Percentiles rank a stretch among this genome's conserved stretches.
phyloP scores from a whole-genome alignment of 768 basidiomycete genomes.

The Boletus reticulatus region DNA sequence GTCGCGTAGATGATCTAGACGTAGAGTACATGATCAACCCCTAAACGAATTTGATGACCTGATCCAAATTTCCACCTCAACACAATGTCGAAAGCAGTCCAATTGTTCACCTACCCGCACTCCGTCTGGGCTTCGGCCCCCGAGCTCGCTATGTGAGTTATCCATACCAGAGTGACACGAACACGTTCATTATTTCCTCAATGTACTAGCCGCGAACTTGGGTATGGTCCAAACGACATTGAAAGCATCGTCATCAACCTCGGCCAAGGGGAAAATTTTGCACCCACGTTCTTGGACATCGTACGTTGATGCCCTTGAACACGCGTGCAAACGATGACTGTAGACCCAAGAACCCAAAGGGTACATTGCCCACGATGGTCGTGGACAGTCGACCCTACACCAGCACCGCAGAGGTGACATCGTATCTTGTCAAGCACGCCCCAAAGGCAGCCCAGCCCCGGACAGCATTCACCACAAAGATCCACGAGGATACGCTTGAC shows the following conservation, averaged over 20 bases:
- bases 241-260: slow-evolving; percentile 40
- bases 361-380: slow-evolving; percentile 43
- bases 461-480: slow-evolving; percentile 35
- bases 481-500: slow-evolving; percentile 47
- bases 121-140: slow-evolving; percentile 43
- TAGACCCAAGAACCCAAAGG: slow-evolving; percentile 40
- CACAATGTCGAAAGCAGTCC: slow-evolving; percentile 20
- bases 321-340: neutral
- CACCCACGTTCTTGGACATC: slow-evolving; percentile 42
- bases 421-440: slow-evolving; percentile 40
- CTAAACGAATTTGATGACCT: neutral
- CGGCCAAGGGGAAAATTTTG: slow-evolving; percentile 46
- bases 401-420: slow-evolving; percentile 40
- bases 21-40: slow-evolving; percentile 3
- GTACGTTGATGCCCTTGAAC: slow-evolving; percentile 20
- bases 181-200: neutral
- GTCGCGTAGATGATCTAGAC: slow-evolving; percentile 3
- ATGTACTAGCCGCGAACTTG: slow-evolving; percentile 41
- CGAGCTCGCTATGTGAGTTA: slow-evolving; percentile 41
- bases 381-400: slow-evolving; percentile 36
- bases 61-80: too few species aligned
- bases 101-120: slow-evolving; percentile 34
- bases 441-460: slow-evolving; percentile 34
- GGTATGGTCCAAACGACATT: slow-evolving; percentile 36
- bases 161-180: too few species aligned